phyloP scores from a whole-genome alignment of 179 eudicot genomes.

The Corrigiola litoralis region DNA sequence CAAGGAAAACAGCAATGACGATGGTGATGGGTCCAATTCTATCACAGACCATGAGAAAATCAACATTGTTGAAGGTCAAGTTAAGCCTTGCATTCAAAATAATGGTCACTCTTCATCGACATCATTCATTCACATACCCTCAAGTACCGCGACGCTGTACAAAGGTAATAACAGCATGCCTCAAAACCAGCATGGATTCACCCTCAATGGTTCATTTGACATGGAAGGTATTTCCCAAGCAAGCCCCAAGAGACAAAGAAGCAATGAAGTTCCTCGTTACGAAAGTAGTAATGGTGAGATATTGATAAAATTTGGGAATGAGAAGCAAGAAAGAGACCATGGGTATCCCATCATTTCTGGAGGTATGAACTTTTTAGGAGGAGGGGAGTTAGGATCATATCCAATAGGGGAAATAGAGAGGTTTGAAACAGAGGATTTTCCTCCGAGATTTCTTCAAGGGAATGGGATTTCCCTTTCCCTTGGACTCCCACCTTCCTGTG shows the following conservation, averaged over 20 bases:
- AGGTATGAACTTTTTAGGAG: conserved; percentile 44
- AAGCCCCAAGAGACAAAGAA: conserved; percentile 49
- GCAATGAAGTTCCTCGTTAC: conserved; percentile 14
- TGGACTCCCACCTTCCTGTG: conserved; percentile 64
- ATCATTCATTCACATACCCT: conserved; percentile 25
- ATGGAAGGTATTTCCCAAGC: conserved; percentile 42
- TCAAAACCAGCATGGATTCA: conserved; percentile 32
- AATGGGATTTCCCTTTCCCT: conserved; percentile 63
- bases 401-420: conserved; percentile 53
- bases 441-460: conserved; percentile 32
- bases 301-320: conserved; percentile 31
- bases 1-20: conserved; percentile 26
- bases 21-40: conserved; percentile 21
- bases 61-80: conserved; percentile 20
- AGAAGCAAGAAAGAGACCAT: conserved; percentile 29
- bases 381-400: conserved; percentile 45
- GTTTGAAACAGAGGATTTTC: conserved; percentile 47
- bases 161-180: conserved; percentile 6
- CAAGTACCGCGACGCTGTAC: conserved; percentile 21
- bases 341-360: conserved; percentile 39
- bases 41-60: conserved; percentile 19
- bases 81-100: conserved; percentile 18
- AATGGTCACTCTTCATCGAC: conserved; percentile 11
- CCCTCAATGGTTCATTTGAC: conserved; percentile 35
- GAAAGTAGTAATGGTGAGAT: conserved; percentile 24